Conservation (phyloP, 225 moss, liverwort and hornwort species). For the Thuidium tamariscinum region DNA sequence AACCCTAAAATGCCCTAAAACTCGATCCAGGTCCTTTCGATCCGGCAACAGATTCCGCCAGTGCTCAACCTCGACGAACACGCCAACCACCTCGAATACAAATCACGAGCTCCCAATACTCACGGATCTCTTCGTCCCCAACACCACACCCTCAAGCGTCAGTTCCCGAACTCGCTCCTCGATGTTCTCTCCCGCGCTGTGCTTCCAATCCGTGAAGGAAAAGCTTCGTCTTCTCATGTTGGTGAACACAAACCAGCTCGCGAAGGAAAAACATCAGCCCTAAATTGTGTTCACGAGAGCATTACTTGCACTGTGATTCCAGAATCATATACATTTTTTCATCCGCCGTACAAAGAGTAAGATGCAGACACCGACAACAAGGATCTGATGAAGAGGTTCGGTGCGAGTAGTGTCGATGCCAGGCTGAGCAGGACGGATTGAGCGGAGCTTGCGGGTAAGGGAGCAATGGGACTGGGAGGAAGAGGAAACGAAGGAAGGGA, state of each 20-base stretch:
- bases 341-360: neutral
- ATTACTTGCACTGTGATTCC: no score
- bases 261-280: neutral
- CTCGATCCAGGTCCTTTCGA: neutral
- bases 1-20: neutral
- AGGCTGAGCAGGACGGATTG: neutral
- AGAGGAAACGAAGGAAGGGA: neutral
- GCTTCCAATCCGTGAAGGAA: neutral
- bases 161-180: neutral
- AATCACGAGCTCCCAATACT: neutral
- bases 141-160: neutral
- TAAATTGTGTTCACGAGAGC: neutral
- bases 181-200: neutral
- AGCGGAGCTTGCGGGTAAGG: neutral
- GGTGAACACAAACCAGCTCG: neutral
- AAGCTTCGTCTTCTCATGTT: neutral
- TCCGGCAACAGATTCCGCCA: neutral
- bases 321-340: no score
- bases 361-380: neutral
- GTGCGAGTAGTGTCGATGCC: neutral
- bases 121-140: neutral
- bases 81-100: neutral
- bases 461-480: neutral
- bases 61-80: neutral
- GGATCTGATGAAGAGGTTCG: neutral